A percentile compares a stretch with the other conserved stretches of the same genome.
Conservation (phyloP, 257 asterid genomes). For the Plantago elongata region DNA sequence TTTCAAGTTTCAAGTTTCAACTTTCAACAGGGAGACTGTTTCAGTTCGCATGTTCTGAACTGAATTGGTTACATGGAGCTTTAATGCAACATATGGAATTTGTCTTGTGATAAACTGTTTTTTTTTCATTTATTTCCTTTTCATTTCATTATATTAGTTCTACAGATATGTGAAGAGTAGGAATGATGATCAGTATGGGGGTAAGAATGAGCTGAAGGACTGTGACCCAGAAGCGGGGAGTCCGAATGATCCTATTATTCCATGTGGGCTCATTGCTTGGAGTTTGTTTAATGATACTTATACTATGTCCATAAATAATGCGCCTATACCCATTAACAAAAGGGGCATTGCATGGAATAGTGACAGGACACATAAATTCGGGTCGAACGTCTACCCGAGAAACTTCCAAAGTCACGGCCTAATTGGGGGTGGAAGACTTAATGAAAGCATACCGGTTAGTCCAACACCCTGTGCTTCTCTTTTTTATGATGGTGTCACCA, state of each 20-base stretch:
- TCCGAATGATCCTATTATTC: slow-evolving; percentile 43
- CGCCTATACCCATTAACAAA: slow-evolving; percentile 48
- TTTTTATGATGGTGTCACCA: not conserved
- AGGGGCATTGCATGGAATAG: slow-evolving; percentile 73
- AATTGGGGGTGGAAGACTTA: slow-evolving; percentile 67
- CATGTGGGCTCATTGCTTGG: slow-evolving; percentile 97
- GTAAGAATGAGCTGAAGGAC: slow-evolving; percentile 13
- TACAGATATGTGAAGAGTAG: slow-evolving; percentile 84
- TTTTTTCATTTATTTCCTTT: too few species aligned
- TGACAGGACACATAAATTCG: slow-evolving; percentile 59
- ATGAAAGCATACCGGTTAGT: slow-evolving; percentile 65
- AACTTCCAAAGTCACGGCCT: slow-evolving; percentile 59
- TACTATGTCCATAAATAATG: slow-evolving; percentile 35
- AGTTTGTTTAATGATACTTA: slow-evolving; percentile 88
- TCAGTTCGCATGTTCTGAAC: not conserved
- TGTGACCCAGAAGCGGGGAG: slow-evolving; percentile 59
- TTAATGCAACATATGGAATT: too few species aligned
- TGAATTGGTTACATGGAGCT: too few species aligned
- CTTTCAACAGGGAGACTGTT: too few species aligned
- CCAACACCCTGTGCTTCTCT: slow-evolving; percentile 1
- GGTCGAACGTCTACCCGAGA: slow-evolving; percentile 59
- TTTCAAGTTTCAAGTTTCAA: too few species aligned
- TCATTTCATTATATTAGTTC: not conserved
- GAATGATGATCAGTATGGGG: slow-evolving; percentile 59
- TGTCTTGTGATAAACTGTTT: too few species aligned